Evolutionary conservation across 176 grass and related monocot species (phyloP).

Genomic region (Dactylis glomerata): DNA sequence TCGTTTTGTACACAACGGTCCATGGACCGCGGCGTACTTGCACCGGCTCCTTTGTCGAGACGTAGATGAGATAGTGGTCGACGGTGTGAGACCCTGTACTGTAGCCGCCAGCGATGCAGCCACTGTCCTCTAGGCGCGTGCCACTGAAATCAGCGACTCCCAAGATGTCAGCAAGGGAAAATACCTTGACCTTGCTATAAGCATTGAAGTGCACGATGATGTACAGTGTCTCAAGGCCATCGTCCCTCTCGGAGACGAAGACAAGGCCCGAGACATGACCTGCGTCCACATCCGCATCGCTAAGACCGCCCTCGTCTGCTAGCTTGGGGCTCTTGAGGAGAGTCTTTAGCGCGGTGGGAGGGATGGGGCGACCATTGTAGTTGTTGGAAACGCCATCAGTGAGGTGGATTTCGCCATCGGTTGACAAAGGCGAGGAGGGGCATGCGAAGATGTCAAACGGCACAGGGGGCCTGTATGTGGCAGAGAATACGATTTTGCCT

Average conservation of each 20-base stretch:
- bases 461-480: constrained; percentile 15
- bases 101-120: constrained; percentile 12
- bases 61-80: not conserved
- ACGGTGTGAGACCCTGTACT: not conserved
- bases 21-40: too few species aligned
- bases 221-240: not conserved
- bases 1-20: too few species aligned
- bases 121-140: constrained; percentile 30
- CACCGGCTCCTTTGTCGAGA: too few species aligned
- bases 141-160: not conserved
- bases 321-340: not conserved
- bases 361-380: constrained; percentile 10
- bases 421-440: not conserved
- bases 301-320: not conserved
- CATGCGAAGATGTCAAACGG: constrained; percentile 22
- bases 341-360: not conserved
- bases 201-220: not conserved
- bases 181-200: not conserved
- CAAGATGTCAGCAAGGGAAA: constrained; percentile 13
- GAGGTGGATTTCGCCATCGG: not conserved
- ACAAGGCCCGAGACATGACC: not conserved
- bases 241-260: not conserved
- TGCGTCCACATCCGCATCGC: not conserved
- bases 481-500: constrained; percentile 26
- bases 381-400: constrained; percentile 15